phyloP scores from a whole-genome alignment of 768 basidiomycete species.

The Leccinellum luteum region DNA sequence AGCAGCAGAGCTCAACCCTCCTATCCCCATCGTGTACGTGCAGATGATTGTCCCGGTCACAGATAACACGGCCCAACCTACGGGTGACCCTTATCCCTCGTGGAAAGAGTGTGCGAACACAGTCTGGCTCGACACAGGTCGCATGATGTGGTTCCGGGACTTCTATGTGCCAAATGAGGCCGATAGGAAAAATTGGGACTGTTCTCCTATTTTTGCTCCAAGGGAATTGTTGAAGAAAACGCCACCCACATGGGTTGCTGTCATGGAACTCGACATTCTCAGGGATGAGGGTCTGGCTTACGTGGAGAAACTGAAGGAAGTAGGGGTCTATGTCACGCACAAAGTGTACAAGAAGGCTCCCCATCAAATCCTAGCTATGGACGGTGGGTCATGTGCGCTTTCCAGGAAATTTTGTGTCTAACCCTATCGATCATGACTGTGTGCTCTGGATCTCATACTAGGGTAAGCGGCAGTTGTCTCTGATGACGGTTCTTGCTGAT shows the following conservation, averaged over 20 bases:
- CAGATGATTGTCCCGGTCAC: slow-evolving; percentile 73
- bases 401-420: not conserved
- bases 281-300: slow-evolving; percentile 66
- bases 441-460: slow-evolving; percentile 6
- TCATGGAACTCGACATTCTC: slow-evolving; percentile 69
- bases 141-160: slow-evolving; percentile 73
- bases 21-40: slow-evolving; percentile 57
- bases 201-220: slow-evolving; percentile 69
- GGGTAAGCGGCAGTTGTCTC: slow-evolving; percentile 18
- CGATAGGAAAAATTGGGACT: slow-evolving; percentile 66
- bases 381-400: slow-evolving; percentile 43
- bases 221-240: slow-evolving; percentile 48
- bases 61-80: slow-evolving; percentile 63
- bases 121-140: slow-evolving; percentile 56
- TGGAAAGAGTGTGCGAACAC: slow-evolving; percentile 63
- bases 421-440: not conserved
- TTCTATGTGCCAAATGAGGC: slow-evolving; percentile 64
- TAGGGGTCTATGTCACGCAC: slow-evolving; percentile 53
- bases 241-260: slow-evolving; percentile 63
- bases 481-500: slow-evolving; percentile 7
- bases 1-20: slow-evolving; percentile 46
- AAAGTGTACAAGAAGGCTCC: slow-evolving; percentile 63
- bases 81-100: slow-evolving; percentile 37
- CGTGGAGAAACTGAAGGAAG: slow-evolving; percentile 52
- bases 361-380: slow-evolving; percentile 75